Conservation (phyloP, 805 yeast genomes). For the Saccharomycopsis guyanensis region DNA sequence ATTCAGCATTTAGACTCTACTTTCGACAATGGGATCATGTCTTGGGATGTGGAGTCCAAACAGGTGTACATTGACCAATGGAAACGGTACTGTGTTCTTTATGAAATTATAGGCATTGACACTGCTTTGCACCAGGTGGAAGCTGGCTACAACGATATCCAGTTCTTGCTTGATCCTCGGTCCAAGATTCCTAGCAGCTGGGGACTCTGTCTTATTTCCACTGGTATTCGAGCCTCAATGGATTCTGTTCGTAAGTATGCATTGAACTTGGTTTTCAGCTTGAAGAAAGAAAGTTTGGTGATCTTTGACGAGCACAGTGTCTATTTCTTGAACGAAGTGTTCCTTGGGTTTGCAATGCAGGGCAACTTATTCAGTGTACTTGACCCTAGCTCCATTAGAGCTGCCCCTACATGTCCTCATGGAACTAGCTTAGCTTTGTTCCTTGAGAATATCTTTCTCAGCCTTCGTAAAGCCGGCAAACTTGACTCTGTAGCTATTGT, state of each 20-base stretch:
- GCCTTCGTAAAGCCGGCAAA: constrained; percentile 26
- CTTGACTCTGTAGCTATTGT: constrained; percentile 12
- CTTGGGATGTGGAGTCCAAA: constrained; percentile 33
- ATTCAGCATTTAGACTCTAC: constrained; percentile 37
- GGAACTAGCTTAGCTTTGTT: constrained; percentile 46
- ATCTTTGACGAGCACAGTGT: constrained; percentile 34
- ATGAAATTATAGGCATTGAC: constrained; percentile 76
- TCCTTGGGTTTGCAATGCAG: constrained; percentile 53
- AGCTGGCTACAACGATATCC: constrained; percentile 62
- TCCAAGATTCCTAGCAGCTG: constrained; percentile 58
- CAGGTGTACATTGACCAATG: constrained; percentile 43
- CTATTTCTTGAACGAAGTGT: constrained; percentile 33
- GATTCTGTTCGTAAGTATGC: constrained; percentile 68
- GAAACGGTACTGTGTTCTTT: constrained; percentile 66
- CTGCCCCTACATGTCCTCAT: constrained; percentile 42
- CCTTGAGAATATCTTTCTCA: constrained; percentile 29
- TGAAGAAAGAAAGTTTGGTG: constrained; percentile 39
- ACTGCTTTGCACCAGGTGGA: constrained; percentile 80
- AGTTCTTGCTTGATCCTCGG: constrained; percentile 23
- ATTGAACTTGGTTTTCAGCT: constrained; percentile 44
- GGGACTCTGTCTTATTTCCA: constrained; percentile 65
- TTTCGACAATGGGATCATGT: constrained; percentile 31
- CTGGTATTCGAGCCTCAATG: constrained; percentile 69
- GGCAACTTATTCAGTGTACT: constrained; percentile 53
- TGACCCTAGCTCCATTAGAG: constrained; percentile 26